phyloP scores from a whole-genome alignment of 1,284 basidiomycete species.

The Malassezia caprae region DNA sequence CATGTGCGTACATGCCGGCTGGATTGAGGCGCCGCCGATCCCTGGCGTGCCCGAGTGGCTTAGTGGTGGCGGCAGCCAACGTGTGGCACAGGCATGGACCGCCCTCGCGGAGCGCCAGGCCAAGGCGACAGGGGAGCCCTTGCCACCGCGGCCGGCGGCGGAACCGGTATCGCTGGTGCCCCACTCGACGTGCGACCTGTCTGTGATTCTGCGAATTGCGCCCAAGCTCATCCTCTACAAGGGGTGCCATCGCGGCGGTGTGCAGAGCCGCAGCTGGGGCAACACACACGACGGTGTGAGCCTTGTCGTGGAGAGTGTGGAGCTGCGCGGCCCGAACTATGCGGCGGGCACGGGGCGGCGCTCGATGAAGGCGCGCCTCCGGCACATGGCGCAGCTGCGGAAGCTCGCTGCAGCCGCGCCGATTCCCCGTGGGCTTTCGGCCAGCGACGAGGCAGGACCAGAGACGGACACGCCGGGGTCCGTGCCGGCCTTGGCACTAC shows the following conservation, averaged over 20 bases:
- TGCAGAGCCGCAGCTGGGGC: conserved; percentile 54
- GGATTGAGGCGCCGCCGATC: conserved; percentile 49
- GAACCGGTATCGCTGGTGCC: background rate
- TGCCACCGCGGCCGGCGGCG: background rate
- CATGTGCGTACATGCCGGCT: conserved; percentile 54
- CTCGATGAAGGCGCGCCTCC: conserved; percentile 25
- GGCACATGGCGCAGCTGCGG: conserved; percentile 22
- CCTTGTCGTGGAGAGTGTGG: conserved; percentile 52
- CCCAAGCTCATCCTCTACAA: conserved; percentile 54
- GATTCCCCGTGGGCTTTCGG: background rate
- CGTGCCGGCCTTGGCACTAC: background rate
- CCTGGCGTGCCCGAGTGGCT: conserved; percentile 19
- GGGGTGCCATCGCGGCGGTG: conserved; percentile 52
- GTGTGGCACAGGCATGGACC: conserved; percentile 34
- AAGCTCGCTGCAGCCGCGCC: background rate
- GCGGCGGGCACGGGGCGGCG: conserved; percentile 25
- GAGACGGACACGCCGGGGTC: background rate
- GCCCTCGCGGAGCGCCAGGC: conserved; percentile 8
- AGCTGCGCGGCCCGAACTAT: conserved; percentile 34
- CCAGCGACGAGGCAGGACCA: background rate
- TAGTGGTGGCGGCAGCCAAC: conserved; percentile 11
- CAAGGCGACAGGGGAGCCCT: conserved; percentile 5
- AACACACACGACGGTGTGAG: conserved; percentile 56
- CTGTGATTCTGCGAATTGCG: conserved; percentile 52
- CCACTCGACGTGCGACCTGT: conserved; percentile 43